Percentiles rank a stretch among this genome's conserved stretches.
Evolutionary conservation across 106 monocot genomes (phyloP).

Genomic region (Chionographis japonica): DNA sequence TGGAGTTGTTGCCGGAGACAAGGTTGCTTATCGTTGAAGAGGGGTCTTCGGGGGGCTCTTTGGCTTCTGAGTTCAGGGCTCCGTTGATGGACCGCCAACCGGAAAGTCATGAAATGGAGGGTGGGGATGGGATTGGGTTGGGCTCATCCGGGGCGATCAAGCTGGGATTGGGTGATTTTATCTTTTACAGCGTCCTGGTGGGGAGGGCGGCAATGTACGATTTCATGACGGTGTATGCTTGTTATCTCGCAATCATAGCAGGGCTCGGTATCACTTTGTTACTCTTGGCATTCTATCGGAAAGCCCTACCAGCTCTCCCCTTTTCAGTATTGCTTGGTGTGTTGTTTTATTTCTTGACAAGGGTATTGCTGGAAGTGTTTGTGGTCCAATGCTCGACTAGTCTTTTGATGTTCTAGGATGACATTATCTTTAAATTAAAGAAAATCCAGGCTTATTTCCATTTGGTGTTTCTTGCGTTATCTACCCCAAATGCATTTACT

Average conservation of each 20-base stretch:
- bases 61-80: constrained; percentile 14
- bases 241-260: constrained; percentile 90
- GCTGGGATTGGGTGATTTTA: constrained; percentile 94
- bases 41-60: neutral
- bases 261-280: constrained; percentile 82
- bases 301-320: constrained; percentile 91
- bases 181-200: constrained; percentile 94
- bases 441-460: neutral
- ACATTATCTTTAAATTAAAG: neutral
- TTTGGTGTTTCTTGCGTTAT: neutral
- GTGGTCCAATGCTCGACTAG: constrained; percentile 71
- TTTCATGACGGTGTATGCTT: constrained; percentile 90
- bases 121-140: constrained; percentile 59
- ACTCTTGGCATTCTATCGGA: constrained; percentile 64
- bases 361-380: constrained; percentile 69
- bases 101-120: constrained; percentile 20
- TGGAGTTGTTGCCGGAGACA: constrained; percentile 11
- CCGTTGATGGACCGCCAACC: constrained; percentile 29
- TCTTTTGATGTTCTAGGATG: constrained; percentile 76
- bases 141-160: constrained; percentile 84
- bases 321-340: constrained; percentile 80
- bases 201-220: constrained; percentile 87
- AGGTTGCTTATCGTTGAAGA: constrained; percentile 21
- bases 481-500: neutral
- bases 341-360: constrained; percentile 72